A percentile compares a stretch with the other conserved stretches of the same genome.
phyloP scores from a whole-genome alignment of 495 filamentous ascomycete species.

The Aspergillus taichungensis region DNA sequence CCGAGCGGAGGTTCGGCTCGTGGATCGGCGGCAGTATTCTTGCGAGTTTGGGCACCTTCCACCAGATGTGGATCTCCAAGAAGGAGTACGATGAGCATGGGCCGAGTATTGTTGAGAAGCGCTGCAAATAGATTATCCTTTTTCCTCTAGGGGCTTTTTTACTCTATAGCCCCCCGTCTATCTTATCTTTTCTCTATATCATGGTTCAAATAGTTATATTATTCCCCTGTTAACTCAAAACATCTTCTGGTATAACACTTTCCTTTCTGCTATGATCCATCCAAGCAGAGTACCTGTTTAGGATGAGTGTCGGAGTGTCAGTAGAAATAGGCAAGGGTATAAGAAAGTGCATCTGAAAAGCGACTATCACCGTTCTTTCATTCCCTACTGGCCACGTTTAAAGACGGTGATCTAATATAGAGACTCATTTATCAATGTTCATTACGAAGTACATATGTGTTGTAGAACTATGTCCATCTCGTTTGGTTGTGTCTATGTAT shows the following conservation, averaged over 20 bases:
- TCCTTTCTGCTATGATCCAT: too few relatives aligned
- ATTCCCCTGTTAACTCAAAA: background rate
- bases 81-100: constrained; percentile 56
- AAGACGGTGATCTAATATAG: too few relatives aligned
- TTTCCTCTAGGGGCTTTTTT: background rate
- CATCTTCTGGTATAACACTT: background rate
- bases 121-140: constrained; percentile 39
- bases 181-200: background rate
- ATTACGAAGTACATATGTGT: too few relatives aligned
- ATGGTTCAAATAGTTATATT: background rate
- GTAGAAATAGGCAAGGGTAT: too few relatives aligned
- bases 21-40: constrained; percentile 98
- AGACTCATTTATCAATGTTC: too few relatives aligned
- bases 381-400: too few relatives aligned
- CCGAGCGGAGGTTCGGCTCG: constrained; percentile 78
- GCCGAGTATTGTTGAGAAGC: constrained; percentile 51
- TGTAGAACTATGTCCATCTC: too few relatives aligned
- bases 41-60: constrained; percentile 94
- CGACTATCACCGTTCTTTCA: too few relatives aligned
- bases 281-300: too few relatives aligned
- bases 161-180: background rate
- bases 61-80: constrained; percentile 95
- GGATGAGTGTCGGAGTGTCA: too few relatives aligned
- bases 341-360: too few relatives aligned
- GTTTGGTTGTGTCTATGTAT: too few relatives aligned